Conservation (phyloP, 352 stramenopile genomes). For the Globisporangium orthogonon region DNA sequence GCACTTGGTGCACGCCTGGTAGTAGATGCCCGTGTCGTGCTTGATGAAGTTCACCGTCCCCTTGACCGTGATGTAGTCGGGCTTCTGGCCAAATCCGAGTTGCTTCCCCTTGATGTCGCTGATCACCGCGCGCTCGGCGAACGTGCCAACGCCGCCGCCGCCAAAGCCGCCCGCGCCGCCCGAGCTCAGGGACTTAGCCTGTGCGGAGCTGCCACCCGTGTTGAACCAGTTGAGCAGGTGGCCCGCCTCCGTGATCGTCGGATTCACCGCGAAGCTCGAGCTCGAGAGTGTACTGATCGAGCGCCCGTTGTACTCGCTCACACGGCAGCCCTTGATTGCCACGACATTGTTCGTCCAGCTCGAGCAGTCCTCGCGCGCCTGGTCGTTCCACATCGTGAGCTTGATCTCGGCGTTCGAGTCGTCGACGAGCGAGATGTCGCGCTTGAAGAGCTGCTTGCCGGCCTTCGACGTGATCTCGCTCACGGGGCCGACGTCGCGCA, state of each 20-base stretch:
- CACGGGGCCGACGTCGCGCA: slow-evolving; percentile 90
- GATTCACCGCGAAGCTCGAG: slow-evolving; percentile 82
- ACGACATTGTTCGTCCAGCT: slow-evolving; percentile 90
- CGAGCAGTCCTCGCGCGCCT: slow-evolving; percentile 72
- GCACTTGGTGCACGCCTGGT: slow-evolving; percentile 85
- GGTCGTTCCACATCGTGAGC: slow-evolving; percentile 96
- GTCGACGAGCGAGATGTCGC: slow-evolving; percentile 95
- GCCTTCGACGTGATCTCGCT: slow-evolving; percentile 93
- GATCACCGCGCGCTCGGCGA: slow-evolving; percentile 87
- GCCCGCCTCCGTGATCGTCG: slow-evolving; percentile 79
- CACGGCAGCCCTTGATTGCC: slow-evolving; percentile 93
- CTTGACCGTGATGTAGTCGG: slow-evolving; percentile 96
- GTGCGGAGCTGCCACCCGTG: slow-evolving; percentile 52
- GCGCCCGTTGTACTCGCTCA: slow-evolving; percentile 93
- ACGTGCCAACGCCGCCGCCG: slow-evolving; percentile 66
- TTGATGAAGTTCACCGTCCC: slow-evolving; percentile 97
- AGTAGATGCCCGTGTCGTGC: slow-evolving; percentile 87
- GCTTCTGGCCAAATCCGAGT: slow-evolving; percentile 93
- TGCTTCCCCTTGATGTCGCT: slow-evolving; percentile 94
- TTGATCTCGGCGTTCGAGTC: slow-evolving; percentile 94
- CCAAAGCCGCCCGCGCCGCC: slow-evolving; percentile 60
- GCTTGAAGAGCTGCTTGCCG: slow-evolving; percentile 94
- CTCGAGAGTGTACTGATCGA: slow-evolving; percentile 82
- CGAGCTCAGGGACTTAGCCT: slow-evolving; percentile 74
- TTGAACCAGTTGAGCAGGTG: slow-evolving; percentile 86